Percentiles rank a stretch among this genome's conserved stretches.
These are phyloP conservation scores for Cucumis cinereus DNA, from an alignment of 306 rosid genomes.

Conservation along the genomic window DNA sequence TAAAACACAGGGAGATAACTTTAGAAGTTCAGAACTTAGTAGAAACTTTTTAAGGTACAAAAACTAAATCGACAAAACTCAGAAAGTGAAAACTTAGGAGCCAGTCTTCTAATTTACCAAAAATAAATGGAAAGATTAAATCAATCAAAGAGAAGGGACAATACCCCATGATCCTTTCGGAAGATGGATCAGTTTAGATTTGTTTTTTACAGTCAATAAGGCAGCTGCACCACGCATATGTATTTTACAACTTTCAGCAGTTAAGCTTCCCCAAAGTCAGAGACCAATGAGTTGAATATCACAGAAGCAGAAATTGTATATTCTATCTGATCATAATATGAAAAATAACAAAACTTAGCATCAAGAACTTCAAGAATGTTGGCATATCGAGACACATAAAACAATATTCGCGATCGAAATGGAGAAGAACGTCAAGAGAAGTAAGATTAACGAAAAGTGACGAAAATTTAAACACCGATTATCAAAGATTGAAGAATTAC, in stretches of 20 bases:
- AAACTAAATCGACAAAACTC: background rate
- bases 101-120: background rate
- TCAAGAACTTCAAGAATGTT: background rate
- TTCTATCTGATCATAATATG: background rate
- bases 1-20: background rate
- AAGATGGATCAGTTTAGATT: constrained; percentile 23
- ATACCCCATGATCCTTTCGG: constrained; percentile 37
- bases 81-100: background rate
- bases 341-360: background rate
- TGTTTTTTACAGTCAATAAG: constrained; percentile 21
- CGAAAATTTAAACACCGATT: background rate
- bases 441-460: background rate
- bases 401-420: background rate
- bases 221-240: constrained; percentile 2
- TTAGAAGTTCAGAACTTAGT: background rate
- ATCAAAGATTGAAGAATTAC: background rate
- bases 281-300: background rate
- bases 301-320: background rate
- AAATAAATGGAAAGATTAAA: background rate
- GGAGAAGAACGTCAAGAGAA: background rate
- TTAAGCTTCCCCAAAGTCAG: background rate
- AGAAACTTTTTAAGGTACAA: background rate
- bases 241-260: background rate
- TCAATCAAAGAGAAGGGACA: background rate
- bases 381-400: background rate